Evolutionary conservation across 73 alveolate genomes (phyloP).

Genomic region (Blepharisma stoltei): DNA sequence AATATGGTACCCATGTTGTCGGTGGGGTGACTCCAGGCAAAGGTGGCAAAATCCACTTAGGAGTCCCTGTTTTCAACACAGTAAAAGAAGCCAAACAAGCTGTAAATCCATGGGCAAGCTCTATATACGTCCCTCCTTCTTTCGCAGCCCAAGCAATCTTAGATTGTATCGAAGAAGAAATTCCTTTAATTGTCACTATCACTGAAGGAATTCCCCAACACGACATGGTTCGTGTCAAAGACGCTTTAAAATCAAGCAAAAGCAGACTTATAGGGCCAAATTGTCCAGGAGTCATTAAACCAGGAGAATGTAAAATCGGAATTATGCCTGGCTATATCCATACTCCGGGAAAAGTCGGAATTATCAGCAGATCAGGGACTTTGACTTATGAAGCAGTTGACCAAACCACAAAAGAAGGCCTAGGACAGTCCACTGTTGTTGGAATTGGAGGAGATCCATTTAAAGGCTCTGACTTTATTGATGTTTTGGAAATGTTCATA

Average conservation of each 20-base stretch:
- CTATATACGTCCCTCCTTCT: conserved; percentile 95
- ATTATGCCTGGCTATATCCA: conserved; percentile 96
- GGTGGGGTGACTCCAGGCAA: conserved; percentile 95
- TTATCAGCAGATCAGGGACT: conserved; percentile 91
- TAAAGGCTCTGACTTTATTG: conserved; percentile 96
- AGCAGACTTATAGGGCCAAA: conserved; percentile 95
- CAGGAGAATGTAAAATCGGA: conserved; percentile 97
- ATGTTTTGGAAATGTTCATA: conserved; percentile 80
- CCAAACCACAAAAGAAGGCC: conserved; percentile 89
- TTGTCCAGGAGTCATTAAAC: conserved; percentile 98
- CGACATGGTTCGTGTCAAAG: conserved; percentile 87
- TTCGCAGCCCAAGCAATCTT: conserved; percentile 92
- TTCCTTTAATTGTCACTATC: conserved; percentile 86
- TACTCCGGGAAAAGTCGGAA: conserved; percentile 60
- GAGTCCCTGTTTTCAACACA: conserved; percentile 77
- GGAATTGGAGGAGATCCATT: conserved; percentile 98
- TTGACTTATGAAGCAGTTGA: conserved; percentile 94
- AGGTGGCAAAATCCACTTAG: conserved; percentile 73
- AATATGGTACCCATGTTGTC: conserved; percentile 91
- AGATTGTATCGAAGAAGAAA: conserved; percentile 85
- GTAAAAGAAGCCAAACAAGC: conserved; percentile 80
- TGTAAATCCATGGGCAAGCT: conserved; percentile 90
- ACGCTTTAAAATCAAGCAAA: conserved; percentile 82
- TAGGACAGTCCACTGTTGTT: conserved; percentile 92
- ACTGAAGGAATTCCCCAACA: conserved; percentile 97